These are phyloP conservation scores for Rhodotorula toruloides DNA, from an alignment of 768 basidiomycete genomes.

Conservation along the genomic window DNA sequence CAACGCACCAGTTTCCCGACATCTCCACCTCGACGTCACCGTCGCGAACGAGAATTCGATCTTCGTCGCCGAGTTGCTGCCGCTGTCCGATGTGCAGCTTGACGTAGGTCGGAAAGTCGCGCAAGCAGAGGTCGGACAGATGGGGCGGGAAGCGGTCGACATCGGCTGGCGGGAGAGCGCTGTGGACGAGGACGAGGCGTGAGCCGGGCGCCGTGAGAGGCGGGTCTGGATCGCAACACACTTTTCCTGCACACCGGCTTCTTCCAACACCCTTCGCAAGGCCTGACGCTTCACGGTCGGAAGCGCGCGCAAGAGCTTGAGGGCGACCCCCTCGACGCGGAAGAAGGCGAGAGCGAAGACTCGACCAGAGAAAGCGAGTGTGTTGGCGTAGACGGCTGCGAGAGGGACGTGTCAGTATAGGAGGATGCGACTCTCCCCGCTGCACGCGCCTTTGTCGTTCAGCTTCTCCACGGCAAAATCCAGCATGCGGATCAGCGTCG, in stretches of 20 bases:
- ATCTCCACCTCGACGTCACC: slow-evolving; percentile 35
- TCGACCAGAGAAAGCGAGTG: slow-evolving; percentile 49
- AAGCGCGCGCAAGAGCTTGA: slow-evolving; percentile 49
- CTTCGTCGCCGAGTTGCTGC: slow-evolving; percentile 35
- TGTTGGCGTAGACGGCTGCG: slow-evolving; percentile 50
- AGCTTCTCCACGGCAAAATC: slow-evolving; percentile 51
- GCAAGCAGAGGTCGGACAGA: slow-evolving; percentile 44
- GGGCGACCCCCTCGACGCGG: slow-evolving; percentile 50
- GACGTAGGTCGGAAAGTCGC: slow-evolving; percentile 43
- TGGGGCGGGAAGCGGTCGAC: slow-evolving; percentile 44
- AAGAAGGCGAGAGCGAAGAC: slow-evolving; percentile 52
- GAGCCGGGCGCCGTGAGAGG: too few species aligned
- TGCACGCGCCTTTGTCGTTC: slow-evolving; percentile 48
- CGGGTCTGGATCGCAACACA: slow-evolving; percentile 11
- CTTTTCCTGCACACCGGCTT: slow-evolving; percentile 32
- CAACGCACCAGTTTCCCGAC: slow-evolving; percentile 41
- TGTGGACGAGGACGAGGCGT: neutral
- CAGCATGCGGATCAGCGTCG: slow-evolving; percentile 46
- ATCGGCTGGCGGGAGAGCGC: slow-evolving; percentile 19
- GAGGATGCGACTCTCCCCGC: too few species aligned
- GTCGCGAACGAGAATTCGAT: slow-evolving; percentile 46
- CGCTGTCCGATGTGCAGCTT: slow-evolving; percentile 8
- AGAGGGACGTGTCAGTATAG: neutral
- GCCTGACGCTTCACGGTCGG: slow-evolving; percentile 47
- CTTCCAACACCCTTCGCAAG: slow-evolving; percentile 46